Percentiles rank a stretch among this genome's conserved stretches.
Conservation (phyloP, 73 alveolate genomes). For the Tetrahymena thermophila region DNA sequence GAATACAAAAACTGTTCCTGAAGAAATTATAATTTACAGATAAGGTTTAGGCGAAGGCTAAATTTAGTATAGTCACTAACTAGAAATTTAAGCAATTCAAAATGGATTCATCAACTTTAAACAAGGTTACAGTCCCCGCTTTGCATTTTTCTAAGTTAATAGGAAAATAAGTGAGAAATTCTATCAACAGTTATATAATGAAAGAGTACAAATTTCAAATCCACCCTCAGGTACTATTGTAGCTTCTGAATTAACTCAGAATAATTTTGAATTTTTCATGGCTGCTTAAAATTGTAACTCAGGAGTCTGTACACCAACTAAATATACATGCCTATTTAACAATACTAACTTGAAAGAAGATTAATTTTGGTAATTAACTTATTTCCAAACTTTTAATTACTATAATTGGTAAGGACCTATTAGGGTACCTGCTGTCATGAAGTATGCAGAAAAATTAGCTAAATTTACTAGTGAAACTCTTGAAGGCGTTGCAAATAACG, state of each 20-base stretch:
- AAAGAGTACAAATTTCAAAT: slow-evolving; percentile 34
- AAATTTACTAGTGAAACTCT: slow-evolving; percentile 56
- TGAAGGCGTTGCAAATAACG: neutral
- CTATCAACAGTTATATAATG: slow-evolving; percentile 15
- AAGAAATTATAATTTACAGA: slow-evolving; percentile 25
- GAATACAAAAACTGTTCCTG: slow-evolving; percentile 5
- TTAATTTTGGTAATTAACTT: slow-evolving; percentile 61
- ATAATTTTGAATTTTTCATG: slow-evolving; percentile 66
- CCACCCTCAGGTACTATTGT: slow-evolving; percentile 77
- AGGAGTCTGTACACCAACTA: slow-evolving; percentile 81
- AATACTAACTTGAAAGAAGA: slow-evolving; percentile 38
- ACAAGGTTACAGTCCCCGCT: neutral
- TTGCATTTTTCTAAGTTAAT: slow-evolving; percentile 55
- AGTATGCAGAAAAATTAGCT: slow-evolving; percentile 68
- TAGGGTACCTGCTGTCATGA: slow-evolving; percentile 78
- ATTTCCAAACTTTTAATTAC: slow-evolving; percentile 73
- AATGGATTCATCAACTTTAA: neutral
- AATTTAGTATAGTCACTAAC: neutral
- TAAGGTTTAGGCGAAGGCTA: slow-evolving; percentile 22
- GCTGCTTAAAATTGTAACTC: slow-evolving; percentile 55
- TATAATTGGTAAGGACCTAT: slow-evolving; percentile 77
- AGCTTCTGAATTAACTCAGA: slow-evolving; percentile 50
- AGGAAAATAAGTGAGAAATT: slow-evolving; percentile 57
- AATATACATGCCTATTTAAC: slow-evolving; percentile 67
- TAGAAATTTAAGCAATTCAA: neutral